Evolutionary conservation across 768 basidiomycete species (phyloP), one percentile per base, ranked within the genome.

Genomic region (Mrakia gelida): DNA sequence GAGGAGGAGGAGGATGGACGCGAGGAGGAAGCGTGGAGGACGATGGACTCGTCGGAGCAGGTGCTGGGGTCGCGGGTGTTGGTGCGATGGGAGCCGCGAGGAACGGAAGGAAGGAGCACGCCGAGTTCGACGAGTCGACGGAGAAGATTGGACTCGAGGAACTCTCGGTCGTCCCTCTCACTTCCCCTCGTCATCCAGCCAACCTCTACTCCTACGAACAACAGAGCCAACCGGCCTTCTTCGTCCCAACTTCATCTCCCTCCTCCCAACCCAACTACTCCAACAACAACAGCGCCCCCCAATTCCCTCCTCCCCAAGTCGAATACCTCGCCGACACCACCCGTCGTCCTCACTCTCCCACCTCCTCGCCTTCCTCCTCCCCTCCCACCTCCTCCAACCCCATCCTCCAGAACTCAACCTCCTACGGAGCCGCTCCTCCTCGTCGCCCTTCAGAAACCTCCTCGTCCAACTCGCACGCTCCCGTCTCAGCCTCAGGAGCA

Each of bases 71-170:
- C 6, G 59, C 59, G 4, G 59, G 65, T 16, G 65, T 67, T 1
- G 65, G 67, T 23, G 67, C 38, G 38, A 38, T 38, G 38, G 38
- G 38, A 38, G 38, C 38, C 8, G 38, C 67, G 67, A n/a, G 34
- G 2, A 45, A 38, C 3, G 67, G 38, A 43, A 70, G 67, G 67
- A 70, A 70, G 38, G 67, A 70, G 5, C 34, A 32, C 34, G 18
- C 67, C 34, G 6, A 18, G 13, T 41, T 43, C 26, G 67, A 70
- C 2, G 34, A 38, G 9, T 34, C 28, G 41, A 41, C 38, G 21
- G 67, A 70, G 67, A 70, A 70, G 67, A 45, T 70, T 45, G 67
- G 67, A 38, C 34, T 70, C 21, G 67, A 70, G 1, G 67, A 70
- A 16, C 38, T 70, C 18, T 41, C 67, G 23, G 34, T 43, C 38